Percentiles rank a stretch among this genome's conserved stretches.
Conservation (phyloP, 257 asterid genomes). For the Rauvolfia tetraphylla region DNA sequence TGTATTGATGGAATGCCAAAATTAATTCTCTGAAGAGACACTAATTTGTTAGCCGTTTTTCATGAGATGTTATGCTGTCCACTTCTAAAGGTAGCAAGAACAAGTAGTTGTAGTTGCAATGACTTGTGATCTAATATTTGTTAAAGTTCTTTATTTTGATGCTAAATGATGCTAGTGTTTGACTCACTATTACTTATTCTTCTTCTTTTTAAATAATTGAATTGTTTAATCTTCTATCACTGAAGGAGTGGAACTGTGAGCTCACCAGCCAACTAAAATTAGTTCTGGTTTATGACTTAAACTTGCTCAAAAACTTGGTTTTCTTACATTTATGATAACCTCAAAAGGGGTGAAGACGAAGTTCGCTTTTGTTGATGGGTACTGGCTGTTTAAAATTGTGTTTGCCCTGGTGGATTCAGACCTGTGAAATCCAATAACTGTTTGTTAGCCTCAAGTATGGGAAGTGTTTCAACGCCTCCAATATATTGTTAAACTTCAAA, state of each 20-base stretch:
- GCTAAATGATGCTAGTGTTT: not conserved
- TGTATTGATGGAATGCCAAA: not conserved
- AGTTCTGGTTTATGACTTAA: not conserved
- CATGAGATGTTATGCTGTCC: not conserved
- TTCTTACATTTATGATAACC: not conserved
- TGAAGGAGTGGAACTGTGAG: not conserved
- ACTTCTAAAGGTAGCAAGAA: not conserved
- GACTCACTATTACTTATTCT: not conserved
- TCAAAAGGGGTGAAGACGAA: constrained; percentile 10
- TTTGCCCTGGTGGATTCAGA: not conserved
- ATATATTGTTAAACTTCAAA: not conserved
- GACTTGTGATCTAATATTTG: not conserved
- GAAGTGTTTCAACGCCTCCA: not conserved
- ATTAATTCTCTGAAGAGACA: not conserved
- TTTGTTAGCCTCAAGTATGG: not conserved
- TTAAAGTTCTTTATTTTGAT: not conserved
- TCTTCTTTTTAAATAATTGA: not conserved
- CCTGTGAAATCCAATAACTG: not conserved
- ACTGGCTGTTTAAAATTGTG: not conserved
- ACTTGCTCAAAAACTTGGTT: not conserved
- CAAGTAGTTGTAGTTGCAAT: not conserved
- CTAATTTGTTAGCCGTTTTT: not conserved
- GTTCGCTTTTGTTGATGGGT: not conserved
- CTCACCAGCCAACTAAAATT: not conserved
- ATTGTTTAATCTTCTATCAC: not conserved